A percentile compares a stretch with the other conserved stretches of the same genome.
Conservation (phyloP, 768 basidiomycete genomes). For the Dentipellis sp. region DNA sequence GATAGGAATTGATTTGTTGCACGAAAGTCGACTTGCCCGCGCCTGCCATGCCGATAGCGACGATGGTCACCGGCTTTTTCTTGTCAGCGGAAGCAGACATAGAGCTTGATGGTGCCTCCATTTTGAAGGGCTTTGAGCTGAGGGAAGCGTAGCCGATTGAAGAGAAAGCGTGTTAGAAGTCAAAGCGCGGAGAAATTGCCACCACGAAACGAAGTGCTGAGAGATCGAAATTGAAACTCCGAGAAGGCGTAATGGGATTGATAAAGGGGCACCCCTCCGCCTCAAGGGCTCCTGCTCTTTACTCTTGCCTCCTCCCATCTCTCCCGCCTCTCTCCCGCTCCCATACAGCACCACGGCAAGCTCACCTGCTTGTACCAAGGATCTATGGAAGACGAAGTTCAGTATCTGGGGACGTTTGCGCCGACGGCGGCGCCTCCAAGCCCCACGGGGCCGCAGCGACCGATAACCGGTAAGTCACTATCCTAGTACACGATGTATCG, state of each 20-base stretch:
- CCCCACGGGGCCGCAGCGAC: background rate
- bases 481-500: background rate
- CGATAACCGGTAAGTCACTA: background rate
- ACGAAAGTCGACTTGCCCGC: constrained; percentile 98
- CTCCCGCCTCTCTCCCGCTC: background rate
- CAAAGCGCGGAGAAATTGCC: background rate
- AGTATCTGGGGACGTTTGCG: background rate
- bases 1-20: constrained; percentile 86
- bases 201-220: background rate
- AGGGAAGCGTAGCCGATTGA: background rate
- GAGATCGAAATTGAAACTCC: background rate
- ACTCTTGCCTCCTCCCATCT: background rate
- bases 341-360: background rate
- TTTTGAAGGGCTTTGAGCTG: background rate
- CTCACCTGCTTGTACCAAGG: background rate
- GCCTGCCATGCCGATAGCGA: constrained; percentile 94
- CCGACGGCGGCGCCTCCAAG: background rate
- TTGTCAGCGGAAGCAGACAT: constrained; percentile 4
- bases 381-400: background rate
- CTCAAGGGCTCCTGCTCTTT: no score
- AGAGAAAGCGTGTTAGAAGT: background rate
- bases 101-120: background rate
- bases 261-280: background rate
- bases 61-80: constrained; percentile 72
- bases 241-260: background rate